phyloP scores from a whole-genome alignment of 2,329 filamentous ascomycete genomes.

The Neospermospora avenae region DNA sequence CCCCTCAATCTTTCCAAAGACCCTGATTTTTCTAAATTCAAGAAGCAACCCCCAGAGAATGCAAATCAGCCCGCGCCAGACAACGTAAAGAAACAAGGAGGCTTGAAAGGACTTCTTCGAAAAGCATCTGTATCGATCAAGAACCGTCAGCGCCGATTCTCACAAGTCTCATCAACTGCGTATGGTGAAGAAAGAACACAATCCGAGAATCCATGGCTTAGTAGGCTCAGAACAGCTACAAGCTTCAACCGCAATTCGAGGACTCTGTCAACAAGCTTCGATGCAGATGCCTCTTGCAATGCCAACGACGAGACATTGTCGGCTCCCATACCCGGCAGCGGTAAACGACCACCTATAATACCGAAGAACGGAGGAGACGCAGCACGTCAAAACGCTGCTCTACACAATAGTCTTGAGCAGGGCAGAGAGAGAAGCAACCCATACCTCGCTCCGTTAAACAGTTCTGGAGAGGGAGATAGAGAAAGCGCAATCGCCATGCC shows the following conservation, averaged over 20 bases:
- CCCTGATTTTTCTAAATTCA: conserved; percentile 8
- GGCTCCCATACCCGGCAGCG: conserved; percentile 35
- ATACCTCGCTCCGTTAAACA: not conserved
- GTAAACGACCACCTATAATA: conserved; percentile 56
- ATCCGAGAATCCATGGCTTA: conserved; percentile 29
- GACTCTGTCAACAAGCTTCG: conserved; percentile 17
- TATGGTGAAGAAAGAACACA: conserved; percentile 25
- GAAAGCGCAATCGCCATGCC: conserved; percentile 65
- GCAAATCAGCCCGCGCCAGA: conserved; percentile 8
- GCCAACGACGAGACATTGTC: conserved; percentile 21
- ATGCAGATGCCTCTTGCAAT: conserved; percentile 20
- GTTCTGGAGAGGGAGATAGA: conserved; percentile 45
- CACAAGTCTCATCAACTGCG: conserved; percentile 18
- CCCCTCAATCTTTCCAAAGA: conserved; percentile 19
- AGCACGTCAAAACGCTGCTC: conserved; percentile 50
- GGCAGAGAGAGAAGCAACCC: not conserved
- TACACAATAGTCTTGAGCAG: not conserved
- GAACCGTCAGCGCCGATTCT: conserved; percentile 31
- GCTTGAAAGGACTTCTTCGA: conserved; percentile 30
- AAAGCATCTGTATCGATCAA: conserved; percentile 34
- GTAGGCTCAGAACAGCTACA: conserved; percentile 32
- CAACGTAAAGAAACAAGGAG: conserved; percentile 23
- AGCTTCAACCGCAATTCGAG: conserved; percentile 33
- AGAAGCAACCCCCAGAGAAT: not conserved
- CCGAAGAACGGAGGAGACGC: conserved; percentile 58